Base-by-base conservation (phyloP, 1,284 basidiomycete genomes). In the Xerocomus nothofagi region DNA sequence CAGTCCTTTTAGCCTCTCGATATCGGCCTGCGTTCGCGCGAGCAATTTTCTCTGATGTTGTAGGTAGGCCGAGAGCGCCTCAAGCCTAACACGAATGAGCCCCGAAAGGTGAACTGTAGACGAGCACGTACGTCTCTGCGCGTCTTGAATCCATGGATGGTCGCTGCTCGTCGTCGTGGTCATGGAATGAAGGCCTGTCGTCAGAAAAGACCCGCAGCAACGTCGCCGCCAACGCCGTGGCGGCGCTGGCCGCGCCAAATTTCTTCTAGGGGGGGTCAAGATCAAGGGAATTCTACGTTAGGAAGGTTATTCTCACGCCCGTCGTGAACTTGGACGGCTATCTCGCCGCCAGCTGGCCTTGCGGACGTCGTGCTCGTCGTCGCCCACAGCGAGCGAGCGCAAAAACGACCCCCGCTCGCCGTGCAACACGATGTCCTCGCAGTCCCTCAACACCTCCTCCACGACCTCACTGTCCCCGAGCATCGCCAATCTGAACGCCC, bases 1-100 rank as follows among this genome's bases (percentile, higher is more conserved):
- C 18, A 84, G 66, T 26, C 65, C 61, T 42, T 72, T 73, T 20
- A 88, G 70, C 20, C 73, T 68, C 41, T 75, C 76, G 62, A 88
- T 79, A 69, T 88, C 84, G 57, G 74, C 66, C 55, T 79, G 75
- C 29, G 83, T 83, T 26, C 76, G 75, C 39, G 74, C 72, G 36
- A 88, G 76, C 43, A 86, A 57, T 24, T 70, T 61, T 63, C 69
- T 77, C 65, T 88, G 86, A 34, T 75, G 71, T 51, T 79, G 71
- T 56, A 88, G 77, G 68, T 82, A 88, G 42, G 70, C 70, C 59
- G 81, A 76, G 56, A 88, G 80, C 72, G 82, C 82, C 70, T 83
- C 74, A 59, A 86, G 70, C 62, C 85, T 87, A 55, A 29, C 20
- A 27, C 17, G 17, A 18, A 44, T 60, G 46, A 65, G 54, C 33